Conservation (phyloP, 2,329 filamentous ascomycete species). For the Thielaviopsis populi region DNA sequence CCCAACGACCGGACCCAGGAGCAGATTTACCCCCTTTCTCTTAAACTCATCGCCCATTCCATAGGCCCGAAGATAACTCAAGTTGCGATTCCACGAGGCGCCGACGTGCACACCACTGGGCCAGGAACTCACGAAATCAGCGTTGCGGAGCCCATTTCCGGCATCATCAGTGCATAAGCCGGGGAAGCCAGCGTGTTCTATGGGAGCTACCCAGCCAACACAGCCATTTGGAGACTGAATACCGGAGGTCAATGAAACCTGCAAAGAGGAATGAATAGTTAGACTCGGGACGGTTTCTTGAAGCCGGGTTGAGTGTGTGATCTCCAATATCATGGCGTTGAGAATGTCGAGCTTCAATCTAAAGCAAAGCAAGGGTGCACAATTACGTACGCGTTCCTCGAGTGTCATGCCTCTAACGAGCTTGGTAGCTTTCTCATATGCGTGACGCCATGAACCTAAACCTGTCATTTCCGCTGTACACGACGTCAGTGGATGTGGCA, state of each 20-base stretch:
- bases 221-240: conserved; percentile 40
- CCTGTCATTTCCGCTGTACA: conserved; percentile 38
- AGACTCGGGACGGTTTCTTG: not conserved
- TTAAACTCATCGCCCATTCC: conserved; percentile 66
- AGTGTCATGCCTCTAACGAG: conserved; percentile 61
- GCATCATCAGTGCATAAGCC: conserved; percentile 33
- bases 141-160: conserved; percentile 29
- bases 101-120: conserved; percentile 47
- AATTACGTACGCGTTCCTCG: conserved; percentile 46
- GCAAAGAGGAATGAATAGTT: not conserved
- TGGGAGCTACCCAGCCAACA: conserved; percentile 30
- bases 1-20: conserved; percentile 61
- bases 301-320: not conserved
- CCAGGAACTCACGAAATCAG: conserved; percentile 33
- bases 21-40: conserved; percentile 63
- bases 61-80: conserved; percentile 51
- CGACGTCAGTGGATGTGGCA: conserved; percentile 4
- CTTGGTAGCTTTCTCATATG: conserved; percentile 49
- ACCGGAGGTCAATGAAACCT: conserved; percentile 60
- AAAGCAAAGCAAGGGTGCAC: not conserved
- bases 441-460: conserved; percentile 49
- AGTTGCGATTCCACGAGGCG: conserved; percentile 52
- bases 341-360: no score
- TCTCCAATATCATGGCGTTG: no score
- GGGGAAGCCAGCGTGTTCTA: conserved; percentile 28